Base-by-base conservation (phyloP, 805 yeast species). In the Scheffersomyces lignosus region DNA sequence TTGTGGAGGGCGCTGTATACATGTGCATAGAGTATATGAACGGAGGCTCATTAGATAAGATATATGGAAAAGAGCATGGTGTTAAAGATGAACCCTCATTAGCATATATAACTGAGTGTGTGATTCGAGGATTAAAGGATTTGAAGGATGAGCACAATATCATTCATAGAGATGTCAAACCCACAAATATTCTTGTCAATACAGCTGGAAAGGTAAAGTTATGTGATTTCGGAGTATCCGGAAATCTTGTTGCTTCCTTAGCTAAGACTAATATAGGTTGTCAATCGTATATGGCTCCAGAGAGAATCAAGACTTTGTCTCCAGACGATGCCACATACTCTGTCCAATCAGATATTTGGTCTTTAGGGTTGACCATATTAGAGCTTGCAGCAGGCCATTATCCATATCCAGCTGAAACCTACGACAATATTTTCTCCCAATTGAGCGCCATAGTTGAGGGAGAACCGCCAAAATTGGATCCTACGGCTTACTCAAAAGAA, bases 21-120 rank as follows among this genome's bases (percentile, higher is more conserved):
- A 88, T 91, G 87, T 93, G 98, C 65, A 91, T 91, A 77, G 99
- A 91, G 64, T 87, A 81, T 60, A 91, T 91, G 99, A 95, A 88
- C 60, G 97, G 96, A 32, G 96, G 96, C 0, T 87, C 96, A 0
- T 66, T 91, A 41, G 96, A 91, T 62, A 87, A 85, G 54, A 72
- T 90, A 12, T 91, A 89, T 60, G 83, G 80, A 3, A 58, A 60
- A 18, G 70, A 66, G 32, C 88, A 90, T 28, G 73, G 75, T 3
- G 56, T 68, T 12, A 70, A 85, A 22, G 84, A 82, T 45, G 99
- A 91, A 57, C 77, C 80, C 5, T 83, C 83, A 45, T 67, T 91
- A 40, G 95, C 95, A 2, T 79, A 75, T 49, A 83, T 90, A 31
- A 78, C 96, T 3, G 83, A 83, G 48, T 73, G 85, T 35, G 95